phyloP scores from a whole-genome alignment of 2,329 filamentous ascomycete species.

The Beauveria bassiana region DNA sequence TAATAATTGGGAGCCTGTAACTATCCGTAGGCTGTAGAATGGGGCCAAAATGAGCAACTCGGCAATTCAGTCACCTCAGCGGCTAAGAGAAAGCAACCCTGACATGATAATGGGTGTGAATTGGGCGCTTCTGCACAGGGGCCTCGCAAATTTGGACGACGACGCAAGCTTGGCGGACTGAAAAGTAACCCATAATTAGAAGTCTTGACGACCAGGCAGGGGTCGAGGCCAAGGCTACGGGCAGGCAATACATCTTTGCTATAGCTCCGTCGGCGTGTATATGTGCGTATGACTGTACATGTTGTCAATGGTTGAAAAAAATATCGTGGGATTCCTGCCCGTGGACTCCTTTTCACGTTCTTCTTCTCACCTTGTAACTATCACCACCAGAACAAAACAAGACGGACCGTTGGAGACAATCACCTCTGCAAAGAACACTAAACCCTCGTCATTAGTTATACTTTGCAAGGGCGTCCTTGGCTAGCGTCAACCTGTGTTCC shows the following conservation, averaged over 20 bases:
- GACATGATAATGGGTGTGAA: background rate
- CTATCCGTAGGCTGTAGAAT: no score
- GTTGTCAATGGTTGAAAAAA: background rate
- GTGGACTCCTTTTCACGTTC: background rate
- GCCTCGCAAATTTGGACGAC: background rate
- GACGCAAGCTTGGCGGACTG: no score
- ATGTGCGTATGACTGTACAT: background rate
- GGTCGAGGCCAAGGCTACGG: background rate
- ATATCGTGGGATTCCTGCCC: background rate
- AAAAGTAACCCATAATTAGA: no score
- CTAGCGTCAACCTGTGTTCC: background rate
- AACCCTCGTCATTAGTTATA: background rate
- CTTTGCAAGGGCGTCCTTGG: background rate
- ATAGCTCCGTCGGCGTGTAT: background rate
- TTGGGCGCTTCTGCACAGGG: background rate
- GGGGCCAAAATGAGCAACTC: no score
- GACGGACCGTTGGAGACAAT: background rate
- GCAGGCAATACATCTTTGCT: slow-evolving; percentile 4
- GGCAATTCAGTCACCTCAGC: background rate
- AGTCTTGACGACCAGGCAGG: background rate
- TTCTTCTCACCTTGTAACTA: background rate
- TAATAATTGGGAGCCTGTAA: no score
- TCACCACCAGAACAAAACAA: background rate
- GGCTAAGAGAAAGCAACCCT: background rate
- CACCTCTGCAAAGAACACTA: background rate